Evolutionary conservation across 108 stramenopile species (phyloP).

Genomic region (Discostella stelligeroides): DNA sequence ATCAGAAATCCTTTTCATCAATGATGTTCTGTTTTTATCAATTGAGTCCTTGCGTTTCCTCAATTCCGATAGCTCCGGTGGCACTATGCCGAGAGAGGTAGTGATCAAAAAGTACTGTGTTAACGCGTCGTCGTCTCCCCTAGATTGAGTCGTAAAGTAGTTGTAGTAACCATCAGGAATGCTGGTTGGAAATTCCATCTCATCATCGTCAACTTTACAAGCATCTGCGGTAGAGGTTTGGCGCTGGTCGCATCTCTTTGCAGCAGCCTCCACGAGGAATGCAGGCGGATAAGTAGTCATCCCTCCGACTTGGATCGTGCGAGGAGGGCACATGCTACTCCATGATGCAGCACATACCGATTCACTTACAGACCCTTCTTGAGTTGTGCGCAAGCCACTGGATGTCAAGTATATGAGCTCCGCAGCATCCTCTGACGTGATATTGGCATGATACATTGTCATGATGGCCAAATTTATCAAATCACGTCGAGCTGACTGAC

Average conservation of each 20-base stretch:
- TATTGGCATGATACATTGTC: slow-evolving; percentile 59
- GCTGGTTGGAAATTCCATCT: slow-evolving; percentile 35
- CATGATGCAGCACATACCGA: slow-evolving; percentile 41
- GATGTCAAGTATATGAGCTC: slow-evolving; percentile 38
- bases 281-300: slow-evolving; percentile 34
- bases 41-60: slow-evolving; percentile 6
- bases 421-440: slow-evolving; percentile 53
- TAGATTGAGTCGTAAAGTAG: slow-evolving; percentile 47
- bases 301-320: slow-evolving; percentile 22
- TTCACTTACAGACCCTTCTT: slow-evolving; percentile 11
- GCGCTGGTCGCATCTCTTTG: slow-evolving; percentile 42
- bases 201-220: slow-evolving; percentile 15
- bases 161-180: slow-evolving; percentile 69
- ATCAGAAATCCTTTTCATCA: slow-evolving; percentile 37
- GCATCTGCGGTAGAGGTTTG: slow-evolving; percentile 4
- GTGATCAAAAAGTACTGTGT: slow-evolving; percentile 36
- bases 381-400: slow-evolving; percentile 11
- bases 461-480: slow-evolving; percentile 49
- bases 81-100: neutral
- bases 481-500: neutral
- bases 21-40: slow-evolving; percentile 15
- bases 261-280: slow-evolving; percentile 45
- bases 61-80: neutral
- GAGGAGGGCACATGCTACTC: slow-evolving; percentile 61
- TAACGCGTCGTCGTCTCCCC: slow-evolving; percentile 51